Evolutionary conservation across 805 yeast species (phyloP).

Genomic region (Teunomyces panamensis): DNA sequence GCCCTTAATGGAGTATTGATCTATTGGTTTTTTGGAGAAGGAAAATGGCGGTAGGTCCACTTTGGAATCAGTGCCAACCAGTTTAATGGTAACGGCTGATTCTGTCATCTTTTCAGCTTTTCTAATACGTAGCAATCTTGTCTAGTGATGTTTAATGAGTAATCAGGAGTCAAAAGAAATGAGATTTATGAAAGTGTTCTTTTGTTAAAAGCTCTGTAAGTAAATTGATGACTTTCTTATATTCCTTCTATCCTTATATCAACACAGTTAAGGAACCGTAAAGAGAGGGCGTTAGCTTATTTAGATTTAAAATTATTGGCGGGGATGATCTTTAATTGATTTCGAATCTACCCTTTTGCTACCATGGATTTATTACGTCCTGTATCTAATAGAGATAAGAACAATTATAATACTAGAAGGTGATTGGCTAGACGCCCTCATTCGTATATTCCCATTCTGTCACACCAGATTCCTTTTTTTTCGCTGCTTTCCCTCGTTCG

Average conservation of each 20-base stretch:
- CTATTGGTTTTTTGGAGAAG: constrained; percentile 30
- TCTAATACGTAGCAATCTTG: neutral
- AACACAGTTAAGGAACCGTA: no score
- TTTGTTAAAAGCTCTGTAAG: neutral
- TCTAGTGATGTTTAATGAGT: neutral
- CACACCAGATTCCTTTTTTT: neutral
- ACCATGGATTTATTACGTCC: neutral
- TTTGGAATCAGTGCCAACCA: neutral
- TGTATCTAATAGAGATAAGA: constrained; percentile 1
- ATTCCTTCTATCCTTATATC: no score
- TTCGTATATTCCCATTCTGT: neutral
- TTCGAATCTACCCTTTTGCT: neutral
- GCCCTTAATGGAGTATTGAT: constrained; percentile 4
- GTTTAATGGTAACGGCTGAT: neutral
- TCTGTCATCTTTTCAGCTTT: neutral
- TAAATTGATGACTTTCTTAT: neutral
- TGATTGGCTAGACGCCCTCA: neutral
- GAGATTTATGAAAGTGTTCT: neutral
- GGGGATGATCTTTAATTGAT: neutral
- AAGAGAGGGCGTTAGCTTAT: no score
- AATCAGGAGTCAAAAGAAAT: neutral
- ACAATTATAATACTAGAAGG: neutral
- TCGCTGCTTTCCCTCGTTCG: neutral
- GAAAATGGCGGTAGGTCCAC: constrained; percentile 24
- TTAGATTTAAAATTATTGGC: neutral